A percentile compares a stretch with the other conserved stretches of the same genome.
These are phyloP conservation scores for Lentithecium fluviatile DNA, from an alignment of 495 filamentous ascomycete species.

Conservation along the genomic window DNA sequence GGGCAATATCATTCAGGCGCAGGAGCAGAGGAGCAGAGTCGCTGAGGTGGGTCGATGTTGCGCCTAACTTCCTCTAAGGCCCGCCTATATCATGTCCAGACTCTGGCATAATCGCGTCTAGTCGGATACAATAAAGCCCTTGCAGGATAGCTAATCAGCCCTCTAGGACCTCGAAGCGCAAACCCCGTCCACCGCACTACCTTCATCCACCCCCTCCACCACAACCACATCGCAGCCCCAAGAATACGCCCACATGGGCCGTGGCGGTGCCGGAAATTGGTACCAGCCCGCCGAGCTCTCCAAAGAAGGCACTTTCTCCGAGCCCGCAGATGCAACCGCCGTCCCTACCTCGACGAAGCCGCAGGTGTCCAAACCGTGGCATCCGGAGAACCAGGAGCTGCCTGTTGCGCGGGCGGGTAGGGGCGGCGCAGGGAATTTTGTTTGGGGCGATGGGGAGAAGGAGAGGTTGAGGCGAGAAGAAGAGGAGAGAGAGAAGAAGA, in stretches of 20 bases:
- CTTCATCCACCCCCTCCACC: slow-evolving; percentile 22
- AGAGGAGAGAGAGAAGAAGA: slow-evolving; percentile 50
- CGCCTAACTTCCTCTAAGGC: neutral
- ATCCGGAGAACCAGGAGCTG: slow-evolving; percentile 25
- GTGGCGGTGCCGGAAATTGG: slow-evolving; percentile 64
- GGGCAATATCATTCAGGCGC: slow-evolving; percentile 61
- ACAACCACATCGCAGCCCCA: slow-evolving; percentile 14
- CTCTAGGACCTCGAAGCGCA: slow-evolving; percentile 41
- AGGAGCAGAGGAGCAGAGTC: slow-evolving; percentile 42
- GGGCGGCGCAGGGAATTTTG: slow-evolving; percentile 61
- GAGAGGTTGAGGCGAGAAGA: slow-evolving; percentile 42
- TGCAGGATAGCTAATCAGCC: neutral
- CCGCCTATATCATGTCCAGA: neutral
- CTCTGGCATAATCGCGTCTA: neutral
- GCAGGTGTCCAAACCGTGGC: slow-evolving; percentile 30
- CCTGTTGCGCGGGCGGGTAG: slow-evolving; percentile 43
- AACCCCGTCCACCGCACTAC: slow-evolving; percentile 18
- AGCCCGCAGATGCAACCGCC: slow-evolving; percentile 33
- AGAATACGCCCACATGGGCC: slow-evolving; percentile 54
- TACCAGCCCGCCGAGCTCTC: slow-evolving; percentile 41
- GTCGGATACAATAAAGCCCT: neutral
- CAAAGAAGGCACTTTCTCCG: slow-evolving; percentile 35
- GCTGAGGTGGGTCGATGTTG: slow-evolving; percentile 23
- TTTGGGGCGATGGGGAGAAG: slow-evolving; percentile 37
- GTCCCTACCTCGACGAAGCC: slow-evolving; percentile 30